Conservation (phyloP, 306 rosid genomes). For the Casuarina glauca region DNA sequence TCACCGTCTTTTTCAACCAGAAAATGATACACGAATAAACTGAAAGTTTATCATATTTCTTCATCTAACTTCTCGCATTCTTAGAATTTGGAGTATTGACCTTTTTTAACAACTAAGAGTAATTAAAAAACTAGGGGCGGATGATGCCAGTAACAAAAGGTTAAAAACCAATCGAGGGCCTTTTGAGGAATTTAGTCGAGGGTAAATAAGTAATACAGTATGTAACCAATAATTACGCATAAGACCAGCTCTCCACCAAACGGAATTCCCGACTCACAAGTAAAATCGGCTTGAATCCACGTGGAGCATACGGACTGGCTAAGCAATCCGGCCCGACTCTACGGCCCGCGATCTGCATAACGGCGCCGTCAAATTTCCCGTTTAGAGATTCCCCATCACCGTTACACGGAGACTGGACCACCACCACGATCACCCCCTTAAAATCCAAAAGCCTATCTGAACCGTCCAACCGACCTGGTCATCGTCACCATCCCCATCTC, state of each 20-base stretch:
- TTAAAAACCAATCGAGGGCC: constrained; percentile 24
- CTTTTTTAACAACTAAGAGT: too few species aligned
- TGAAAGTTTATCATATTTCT: too few species aligned
- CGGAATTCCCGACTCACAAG: constrained; percentile 36
- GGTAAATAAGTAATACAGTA: constrained; percentile 33
- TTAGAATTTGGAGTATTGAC: too few species aligned
- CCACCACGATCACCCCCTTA: constrained; percentile 39
- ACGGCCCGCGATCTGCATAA: constrained; percentile 45
- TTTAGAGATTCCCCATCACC: constrained; percentile 71
- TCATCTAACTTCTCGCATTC: too few species aligned
- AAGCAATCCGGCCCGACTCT: constrained; percentile 27
- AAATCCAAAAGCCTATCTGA: constrained; percentile 47
- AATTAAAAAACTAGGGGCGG: too few species aligned
- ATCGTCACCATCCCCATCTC: constrained; percentile 29
- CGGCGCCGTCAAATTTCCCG: constrained; percentile 96
- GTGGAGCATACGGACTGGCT: constrained; percentile 34
- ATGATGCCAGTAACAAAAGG: too few species aligned
- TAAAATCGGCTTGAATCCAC: constrained; percentile 6
- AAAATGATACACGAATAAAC: too few species aligned
- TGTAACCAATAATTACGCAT: constrained; percentile 41
- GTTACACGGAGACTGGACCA: constrained; percentile 66
- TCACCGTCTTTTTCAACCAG: too few species aligned
- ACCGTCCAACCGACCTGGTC: constrained; percentile 38
- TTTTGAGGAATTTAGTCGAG: constrained; percentile 1
- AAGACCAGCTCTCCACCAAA: constrained; percentile 49